Conservation (phyloP, 2,329 filamentous ascomycete species). For the Fragosphaeria purpurea region DNA sequence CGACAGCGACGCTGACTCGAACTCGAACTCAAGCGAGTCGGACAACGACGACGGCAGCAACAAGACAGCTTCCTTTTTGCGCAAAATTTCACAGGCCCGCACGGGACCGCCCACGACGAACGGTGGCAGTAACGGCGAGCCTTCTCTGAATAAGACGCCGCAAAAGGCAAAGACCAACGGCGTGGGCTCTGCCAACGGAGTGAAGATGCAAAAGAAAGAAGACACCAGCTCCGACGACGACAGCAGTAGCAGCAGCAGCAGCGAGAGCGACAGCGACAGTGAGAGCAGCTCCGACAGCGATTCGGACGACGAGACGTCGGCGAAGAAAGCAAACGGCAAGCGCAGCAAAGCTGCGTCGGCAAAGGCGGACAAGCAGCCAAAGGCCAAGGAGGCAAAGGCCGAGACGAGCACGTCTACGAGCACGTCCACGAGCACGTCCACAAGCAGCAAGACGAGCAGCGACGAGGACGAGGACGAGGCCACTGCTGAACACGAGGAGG, state of each 20-base stretch:
- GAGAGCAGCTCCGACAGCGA: slow-evolving; percentile 13
- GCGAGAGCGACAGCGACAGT: slow-evolving; percentile 10
- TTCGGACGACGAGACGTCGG: not conserved
- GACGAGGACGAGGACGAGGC: slow-evolving; percentile 2
- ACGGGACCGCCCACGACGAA: not conserved
- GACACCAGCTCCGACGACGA: not conserved
- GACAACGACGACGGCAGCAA: not conserved
- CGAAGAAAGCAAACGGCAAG: not conserved
- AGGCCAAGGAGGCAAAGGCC: not conserved
- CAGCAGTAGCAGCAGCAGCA: slow-evolving; percentile 2
- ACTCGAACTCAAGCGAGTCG: slow-evolving; percentile 17
- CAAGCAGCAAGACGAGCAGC: not conserved
- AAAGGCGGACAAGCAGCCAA: not conserved
- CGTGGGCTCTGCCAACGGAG: not conserved
- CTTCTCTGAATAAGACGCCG: not conserved
- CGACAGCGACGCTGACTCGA: slow-evolving; percentile 20
- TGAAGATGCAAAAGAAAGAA: not conserved
- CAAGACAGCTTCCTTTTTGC: slow-evolving; percentile 8
- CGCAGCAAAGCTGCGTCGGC: not conserved
- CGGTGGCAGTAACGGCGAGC: not conserved
- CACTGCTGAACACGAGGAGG: not conserved
- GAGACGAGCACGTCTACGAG: too few relatives aligned
- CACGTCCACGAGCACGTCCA: too few relatives aligned
- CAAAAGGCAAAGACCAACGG: slow-evolving; percentile 11
- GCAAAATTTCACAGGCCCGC: slow-evolving; percentile 11